phyloP scores from a whole-genome alignment of 345 rosid species.

The Eutrema heterophyllum region DNA sequence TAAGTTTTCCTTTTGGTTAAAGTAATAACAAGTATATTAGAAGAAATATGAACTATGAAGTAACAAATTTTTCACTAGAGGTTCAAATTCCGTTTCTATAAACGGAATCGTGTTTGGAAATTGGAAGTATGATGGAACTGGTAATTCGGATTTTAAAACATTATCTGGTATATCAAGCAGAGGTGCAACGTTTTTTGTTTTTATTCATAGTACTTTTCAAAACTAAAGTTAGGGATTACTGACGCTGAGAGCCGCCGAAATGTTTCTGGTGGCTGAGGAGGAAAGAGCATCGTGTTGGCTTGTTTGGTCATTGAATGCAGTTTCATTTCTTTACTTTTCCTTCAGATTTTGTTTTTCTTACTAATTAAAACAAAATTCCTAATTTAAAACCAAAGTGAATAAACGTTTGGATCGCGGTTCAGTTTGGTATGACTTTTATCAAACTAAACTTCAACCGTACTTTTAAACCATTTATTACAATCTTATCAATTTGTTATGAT shows the following conservation, averaged over 20 bases:
- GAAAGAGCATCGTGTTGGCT: slow-evolving; percentile 6
- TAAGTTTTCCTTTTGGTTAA: too few species aligned
- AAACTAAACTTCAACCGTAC: too few species aligned
- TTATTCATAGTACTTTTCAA: neutral
- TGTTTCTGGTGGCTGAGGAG: slow-evolving; percentile 27
- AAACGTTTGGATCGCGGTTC: neutral
- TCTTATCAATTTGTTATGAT: neutral
- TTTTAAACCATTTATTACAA: too few species aligned
- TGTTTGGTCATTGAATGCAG: slow-evolving; percentile 8
- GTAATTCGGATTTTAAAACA: neutral
- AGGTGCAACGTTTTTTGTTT: neutral
- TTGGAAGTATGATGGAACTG: neutral
- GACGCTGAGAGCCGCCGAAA: slow-evolving; percentile 27
- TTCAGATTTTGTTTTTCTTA: neutral
- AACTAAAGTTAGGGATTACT: neutral
- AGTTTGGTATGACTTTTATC: too few species aligned
- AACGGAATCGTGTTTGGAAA: neutral
- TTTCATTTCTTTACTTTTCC: neutral
- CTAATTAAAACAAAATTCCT: neutral
- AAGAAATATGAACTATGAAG: neutral
- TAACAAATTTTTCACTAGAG: neutral
- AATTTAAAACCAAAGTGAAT: neutral
- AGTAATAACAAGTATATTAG: neutral
- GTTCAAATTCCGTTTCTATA: neutral
- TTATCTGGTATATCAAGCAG: neutral